These are phyloP conservation scores for Lasiodiplodia gonubiensis DNA, from an alignment of 2,329 filamentous ascomycete species.

Conservation along the genomic window DNA sequence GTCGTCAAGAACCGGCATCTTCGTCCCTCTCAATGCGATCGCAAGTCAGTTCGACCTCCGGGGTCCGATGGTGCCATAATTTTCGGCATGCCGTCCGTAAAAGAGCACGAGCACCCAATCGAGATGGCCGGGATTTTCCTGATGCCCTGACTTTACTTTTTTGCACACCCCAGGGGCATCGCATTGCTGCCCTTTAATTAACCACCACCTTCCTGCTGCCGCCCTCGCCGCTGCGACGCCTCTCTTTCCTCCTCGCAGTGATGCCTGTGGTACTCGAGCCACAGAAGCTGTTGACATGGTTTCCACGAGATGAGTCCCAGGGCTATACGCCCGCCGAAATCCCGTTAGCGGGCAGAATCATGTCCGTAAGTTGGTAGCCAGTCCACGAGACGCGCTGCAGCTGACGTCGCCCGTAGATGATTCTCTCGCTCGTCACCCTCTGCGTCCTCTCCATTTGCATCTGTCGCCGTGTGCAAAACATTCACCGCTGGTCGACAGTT, in stretches of 20 bases:
- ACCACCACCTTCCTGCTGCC: not conserved
- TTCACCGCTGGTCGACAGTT: not conserved
- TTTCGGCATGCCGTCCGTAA: not conserved
- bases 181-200: conserved; percentile 2
- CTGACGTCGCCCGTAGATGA: not conserved
- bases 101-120: not conserved
- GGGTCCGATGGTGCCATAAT: not conserved
- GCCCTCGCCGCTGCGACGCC: not conserved
- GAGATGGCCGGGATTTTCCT: not conserved
- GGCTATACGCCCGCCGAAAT: conserved; percentile 32
- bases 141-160: not conserved
- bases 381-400: conserved; percentile 29
- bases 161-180: not conserved
- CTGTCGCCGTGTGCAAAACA: conserved; percentile 1
- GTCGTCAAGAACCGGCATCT: not conserved
- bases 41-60: not conserved
- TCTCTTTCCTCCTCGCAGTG: not conserved
- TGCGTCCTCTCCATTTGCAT: conserved; percentile 9
- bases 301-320: not conserved
- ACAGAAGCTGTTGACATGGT: conserved; percentile 6
- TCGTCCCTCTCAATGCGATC: not conserved
- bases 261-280: conserved; percentile 7
- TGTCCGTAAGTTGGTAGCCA: conserved; percentile 33
- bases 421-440: conserved; percentile 14
- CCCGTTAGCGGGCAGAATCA: conserved; percentile 34